Base-by-base conservation (phyloP, 441 rosid species). In the Geranium incanum region DNA sequence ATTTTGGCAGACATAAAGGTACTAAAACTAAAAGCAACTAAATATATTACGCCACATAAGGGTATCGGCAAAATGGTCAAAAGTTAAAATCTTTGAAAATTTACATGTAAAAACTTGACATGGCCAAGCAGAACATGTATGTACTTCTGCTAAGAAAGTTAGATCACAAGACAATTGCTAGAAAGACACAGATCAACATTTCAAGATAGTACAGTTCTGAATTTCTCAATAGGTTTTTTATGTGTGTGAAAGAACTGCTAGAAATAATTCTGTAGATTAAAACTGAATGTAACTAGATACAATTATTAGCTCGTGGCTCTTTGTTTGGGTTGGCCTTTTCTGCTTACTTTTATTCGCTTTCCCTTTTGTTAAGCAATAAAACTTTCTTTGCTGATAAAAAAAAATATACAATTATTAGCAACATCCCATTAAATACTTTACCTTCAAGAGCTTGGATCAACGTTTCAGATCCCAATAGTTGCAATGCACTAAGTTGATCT, bases 391-490 rank as follows among this genome's bases (percentile, higher is more conserved):
- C 33, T 28, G 33, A 28, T 28, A 28, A 28, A 28, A 28, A 39
- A 39, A 39, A 39, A 6, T 0, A 43, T 43, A 43, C 50, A 43
- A 43, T 43, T 43, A 55, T 55, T 13, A 55, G 16, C 62, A 55
- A 55, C 16, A 55, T 55, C 18, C 6, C 68, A 67, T 69, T 19
- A 43, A 70, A 66, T 39, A 43, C n/a, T 60, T 52, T 76, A 84
- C 99, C 97, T 92, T 94, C 99, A 36, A 94, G 95, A 75, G 99
- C 97, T 79, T 88, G 90, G 36, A 86, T 63, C 60, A 97, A 92
- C 72, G 90, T 92, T 76, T 90, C 97, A 23, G 97, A 94, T 76
- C 99, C 99, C 77, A 94, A 78, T 37, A 92, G 86, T 76, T 90
- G 89, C 83, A 92, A 83, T 23, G 97, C 91, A 67, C 92, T 79